Conservation (phyloP, 441 rosid genomes). For the Rhodomyrtus psidioides region DNA sequence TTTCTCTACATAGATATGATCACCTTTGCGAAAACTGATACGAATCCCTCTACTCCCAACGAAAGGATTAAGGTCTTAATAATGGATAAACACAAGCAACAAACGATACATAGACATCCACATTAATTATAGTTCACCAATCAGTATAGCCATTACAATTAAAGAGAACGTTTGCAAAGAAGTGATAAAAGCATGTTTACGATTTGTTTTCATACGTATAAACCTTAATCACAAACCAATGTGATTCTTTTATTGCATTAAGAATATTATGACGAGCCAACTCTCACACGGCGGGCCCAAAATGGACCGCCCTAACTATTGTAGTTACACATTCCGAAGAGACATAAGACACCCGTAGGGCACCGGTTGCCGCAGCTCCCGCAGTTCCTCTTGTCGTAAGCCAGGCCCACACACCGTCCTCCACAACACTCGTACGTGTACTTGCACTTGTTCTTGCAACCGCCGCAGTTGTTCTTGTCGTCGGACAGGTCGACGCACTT, state of each 20-base stretch:
- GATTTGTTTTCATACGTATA: background rate
- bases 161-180: background rate
- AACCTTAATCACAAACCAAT: background rate
- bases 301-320: background rate
- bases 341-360: conserved; percentile 15
- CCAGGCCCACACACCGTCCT: conserved; percentile 32
- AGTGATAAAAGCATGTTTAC: background rate
- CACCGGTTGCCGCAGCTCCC: conserved; percentile 48
- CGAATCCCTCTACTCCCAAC: background rate
- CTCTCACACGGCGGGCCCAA: background rate
- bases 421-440: conserved; percentile 40
- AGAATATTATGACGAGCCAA: background rate
- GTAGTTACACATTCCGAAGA: conserved; percentile 53
- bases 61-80: background rate
- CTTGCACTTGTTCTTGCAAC: conserved; percentile 44
- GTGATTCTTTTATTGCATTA: background rate
- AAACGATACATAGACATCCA: background rate
- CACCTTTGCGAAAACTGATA: background rate
- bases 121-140: background rate
- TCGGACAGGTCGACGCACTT: conserved; percentile 37
- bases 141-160: background rate
- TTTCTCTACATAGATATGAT: background rate
- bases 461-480: conserved; percentile 47
- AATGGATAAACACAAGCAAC: background rate
- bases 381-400: conserved; percentile 54